These are phyloP conservation scores for Stereocaulon alpinum DNA, from an alignment of 495 filamentous ascomycete species.

Conservation along the genomic window DNA sequence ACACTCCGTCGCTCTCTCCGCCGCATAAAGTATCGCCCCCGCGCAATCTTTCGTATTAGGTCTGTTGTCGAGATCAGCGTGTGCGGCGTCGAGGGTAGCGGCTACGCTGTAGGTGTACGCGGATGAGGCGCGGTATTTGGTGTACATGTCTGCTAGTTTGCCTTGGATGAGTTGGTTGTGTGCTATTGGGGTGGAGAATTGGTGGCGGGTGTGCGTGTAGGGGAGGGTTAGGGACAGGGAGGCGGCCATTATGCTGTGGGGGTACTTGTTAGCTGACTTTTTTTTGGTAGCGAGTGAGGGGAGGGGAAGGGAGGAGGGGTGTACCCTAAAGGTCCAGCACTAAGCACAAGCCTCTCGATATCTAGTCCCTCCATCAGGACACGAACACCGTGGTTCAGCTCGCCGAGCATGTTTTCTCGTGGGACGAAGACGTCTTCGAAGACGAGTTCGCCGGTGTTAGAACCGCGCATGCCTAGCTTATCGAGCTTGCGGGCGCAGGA, in stretches of 20 bases:
- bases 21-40: constrained; percentile 87
- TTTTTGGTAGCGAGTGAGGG: no score
- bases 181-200: constrained; percentile 80
- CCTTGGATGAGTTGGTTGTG: constrained; percentile 92
- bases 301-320: no score
- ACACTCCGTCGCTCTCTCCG: constrained; percentile 83
- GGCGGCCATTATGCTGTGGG: constrained; percentile 76
- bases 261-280: background rate
- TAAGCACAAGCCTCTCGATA: constrained; percentile 85
- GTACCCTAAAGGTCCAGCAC: constrained; percentile 81
- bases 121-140: constrained; percentile 69
- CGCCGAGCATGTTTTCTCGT: constrained; percentile 65
- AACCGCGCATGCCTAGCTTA: constrained; percentile 96
- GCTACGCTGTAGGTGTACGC: constrained; percentile 75
- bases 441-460: constrained; percentile 88
- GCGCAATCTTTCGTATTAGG: constrained; percentile 88
- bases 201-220: constrained; percentile 79
- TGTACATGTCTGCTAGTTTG: constrained; percentile 95
- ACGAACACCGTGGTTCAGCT: constrained; percentile 68
- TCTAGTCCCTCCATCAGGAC: constrained; percentile 96
- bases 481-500: constrained; percentile 84
- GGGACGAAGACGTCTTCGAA: constrained; percentile 94
- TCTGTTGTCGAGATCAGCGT: constrained; percentile 41
- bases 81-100: constrained; percentile 62
- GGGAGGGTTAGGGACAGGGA: constrained; percentile 79